Percentiles rank a stretch among this genome's conserved stretches.
Conservation (phyloP, 495 filamentous ascomycete genomes). For the Astrothelium subdiscretum region DNA sequence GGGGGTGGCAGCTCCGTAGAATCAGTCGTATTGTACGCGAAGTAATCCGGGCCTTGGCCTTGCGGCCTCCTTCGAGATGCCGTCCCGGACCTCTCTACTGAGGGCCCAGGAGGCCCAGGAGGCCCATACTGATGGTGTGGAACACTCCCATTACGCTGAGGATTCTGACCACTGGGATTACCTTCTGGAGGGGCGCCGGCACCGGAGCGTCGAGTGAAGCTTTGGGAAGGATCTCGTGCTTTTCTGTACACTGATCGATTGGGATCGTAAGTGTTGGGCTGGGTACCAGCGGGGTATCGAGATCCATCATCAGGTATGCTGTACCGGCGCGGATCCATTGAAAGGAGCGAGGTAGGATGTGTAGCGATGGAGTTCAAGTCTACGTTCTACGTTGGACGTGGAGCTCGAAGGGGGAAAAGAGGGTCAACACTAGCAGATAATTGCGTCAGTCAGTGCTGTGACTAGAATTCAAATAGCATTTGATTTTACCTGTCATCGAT, state of each 20-base stretch:
- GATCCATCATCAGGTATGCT: neutral
- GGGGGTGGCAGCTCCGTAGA: neutral
- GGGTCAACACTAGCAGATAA: neutral
- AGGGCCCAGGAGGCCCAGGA: neutral
- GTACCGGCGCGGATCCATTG: neutral
- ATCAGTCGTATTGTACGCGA: neutral
- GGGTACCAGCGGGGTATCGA: neutral
- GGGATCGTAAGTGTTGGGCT: neutral
- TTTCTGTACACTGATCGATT: neutral
- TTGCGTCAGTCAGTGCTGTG: neutral
- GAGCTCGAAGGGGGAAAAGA: neutral
- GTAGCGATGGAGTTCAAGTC: neutral
- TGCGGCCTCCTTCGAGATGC: neutral
- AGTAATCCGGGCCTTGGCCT: neutral
- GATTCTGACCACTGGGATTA: neutral
- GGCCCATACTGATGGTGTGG: neutral
- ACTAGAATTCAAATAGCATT: neutral
- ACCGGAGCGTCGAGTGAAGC: neutral
- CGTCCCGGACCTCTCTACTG: neutral
- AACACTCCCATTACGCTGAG: neutral
- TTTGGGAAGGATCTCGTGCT: neutral
- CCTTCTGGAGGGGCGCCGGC: neutral
- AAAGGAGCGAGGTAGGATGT: neutral
- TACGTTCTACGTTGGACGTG: too few relatives aligned
- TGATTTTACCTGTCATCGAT: neutral